Base-by-base conservation (phyloP, 768 basidiomycete species). In the Clitopilus passeckerianus region DNA sequence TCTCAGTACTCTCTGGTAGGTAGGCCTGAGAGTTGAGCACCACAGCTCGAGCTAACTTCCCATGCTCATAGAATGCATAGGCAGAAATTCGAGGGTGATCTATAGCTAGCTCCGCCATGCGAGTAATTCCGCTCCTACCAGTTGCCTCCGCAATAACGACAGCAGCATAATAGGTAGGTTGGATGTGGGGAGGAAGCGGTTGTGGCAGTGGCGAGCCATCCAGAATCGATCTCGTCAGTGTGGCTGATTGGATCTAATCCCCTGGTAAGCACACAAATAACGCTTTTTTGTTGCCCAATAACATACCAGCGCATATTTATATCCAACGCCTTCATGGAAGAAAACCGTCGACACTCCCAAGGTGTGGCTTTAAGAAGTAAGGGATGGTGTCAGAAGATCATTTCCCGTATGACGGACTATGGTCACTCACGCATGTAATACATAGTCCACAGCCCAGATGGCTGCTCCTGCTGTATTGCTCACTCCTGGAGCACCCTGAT, bases 251-350 rank as follows among this genome's bases (percentile, higher is more conserved):
- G 53, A 90, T 79, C 88, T 89, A 53, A 6, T 34, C 61, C 30
- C 16, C 33, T 18, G 44, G 57, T 44, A 7, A 27, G 15, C 16
- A 10, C 16, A 10, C 10, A 18, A 5, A 23, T 7, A 30, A 30
- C 7, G 7, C 27, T 3, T 30, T 30, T 30, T 7, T 30, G 27
- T 30, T 30, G 27, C 4, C 27, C 27, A 3, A 30, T 30, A 0
- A 61, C 72, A 57, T 58, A 85, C 87, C 57, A 88, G 73, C 65
- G 82, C 85, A 65, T 89, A 90, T 70, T 89, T 90, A 72, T 78
- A 89, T 0, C 87, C 87, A 57, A 89, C 74, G 15, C 87, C 87
- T 58, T 84, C 76, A 65, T 90, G 86, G 75, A 86, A 87, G 71
- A 80, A 84, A 15, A 86, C 61, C 54, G 79, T 74, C 27, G 78